phyloP scores from a whole-genome alignment of 306 rosid species.

The Ceratonia siliqua region DNA sequence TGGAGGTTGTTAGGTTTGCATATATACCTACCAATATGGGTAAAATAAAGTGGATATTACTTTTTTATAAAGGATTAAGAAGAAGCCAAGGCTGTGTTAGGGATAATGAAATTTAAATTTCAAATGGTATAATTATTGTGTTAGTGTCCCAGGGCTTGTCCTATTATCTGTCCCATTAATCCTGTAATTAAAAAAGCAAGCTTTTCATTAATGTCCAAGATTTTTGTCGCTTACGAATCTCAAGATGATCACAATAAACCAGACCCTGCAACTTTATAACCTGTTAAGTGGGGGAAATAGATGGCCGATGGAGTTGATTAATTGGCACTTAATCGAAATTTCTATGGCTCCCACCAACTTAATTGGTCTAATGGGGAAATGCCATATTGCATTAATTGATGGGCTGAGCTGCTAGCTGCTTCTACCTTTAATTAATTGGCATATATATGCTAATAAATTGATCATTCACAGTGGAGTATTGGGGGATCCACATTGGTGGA shows the following conservation, averaged over 20 bases:
- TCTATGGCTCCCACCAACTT: conserved; percentile 46
- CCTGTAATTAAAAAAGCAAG: conserved; percentile 17
- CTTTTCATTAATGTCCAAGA: conserved; percentile 34
- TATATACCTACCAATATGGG: background rate
- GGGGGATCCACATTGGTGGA: conserved; percentile 51
- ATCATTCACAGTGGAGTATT: conserved; percentile 26
- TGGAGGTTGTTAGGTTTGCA: conserved; percentile 4
- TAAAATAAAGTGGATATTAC: conserved; percentile 10
- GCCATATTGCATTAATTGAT: conserved; percentile 35
- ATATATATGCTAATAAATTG: conserved; percentile 19
- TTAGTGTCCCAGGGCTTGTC: conserved; percentile 44
- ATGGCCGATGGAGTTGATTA: conserved; percentile 31
- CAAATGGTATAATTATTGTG: conserved; percentile 23
- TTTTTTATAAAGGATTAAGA: conserved; percentile 24
- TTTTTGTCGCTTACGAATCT: conserved; percentile 41
- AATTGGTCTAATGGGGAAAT: conserved; percentile 41
- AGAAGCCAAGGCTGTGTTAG: background rate
- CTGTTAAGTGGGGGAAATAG: conserved; percentile 30
- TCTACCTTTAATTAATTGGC: conserved; percentile 4
- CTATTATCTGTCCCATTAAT: conserved; percentile 40
- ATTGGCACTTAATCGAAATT: conserved; percentile 38
- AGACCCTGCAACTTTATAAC: conserved; percentile 24
- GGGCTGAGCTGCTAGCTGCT: background rate
- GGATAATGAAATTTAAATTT: conserved; percentile 16
- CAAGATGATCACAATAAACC: conserved; percentile 31